Evolutionary conservation across 2,329 filamentous ascomycete species (phyloP), one percentile per base, ranked within the genome.

Genomic region (Aspergillus neoniger): DNA sequence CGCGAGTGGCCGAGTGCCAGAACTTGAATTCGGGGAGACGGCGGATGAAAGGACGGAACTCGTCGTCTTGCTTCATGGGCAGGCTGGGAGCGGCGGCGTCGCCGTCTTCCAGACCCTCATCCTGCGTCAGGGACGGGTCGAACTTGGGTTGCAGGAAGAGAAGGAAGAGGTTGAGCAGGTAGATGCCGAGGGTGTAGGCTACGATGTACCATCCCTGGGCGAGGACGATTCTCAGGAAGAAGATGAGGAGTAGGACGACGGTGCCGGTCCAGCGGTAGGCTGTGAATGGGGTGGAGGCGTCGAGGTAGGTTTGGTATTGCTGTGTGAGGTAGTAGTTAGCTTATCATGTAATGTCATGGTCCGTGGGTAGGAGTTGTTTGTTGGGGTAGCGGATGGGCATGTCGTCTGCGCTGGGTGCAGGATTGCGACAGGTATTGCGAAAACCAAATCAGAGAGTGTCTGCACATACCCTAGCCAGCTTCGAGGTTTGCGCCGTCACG

Each of bases 161-260:
- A 76, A 99, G 91, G 86, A 99, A 99, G 63, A 99, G 88, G 81
- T 99, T 99, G 63, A 99, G 88, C 51, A 99, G 91, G 83, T 99
- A 99, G 80, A 99, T 99, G 69, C 94, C 95, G 58, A 99, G 88
- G 39, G 94, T 95, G 79, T 99, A 99, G 69, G 93, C 94, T 71
- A 99, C 95, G 68, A 99, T 98, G 77, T 99, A 99, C 95, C 95
- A 99, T 79, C 95, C 95, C 81, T 98, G 92, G 61, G 92, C 92
- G 54, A 96, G 65, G 67, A 99, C 83, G 77, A 99, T 96, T 75
- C 95, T 89, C 67, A 95, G 76, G 76, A 92, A 94, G 83, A 99
- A 99, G 69, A 92, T 64, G 64, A 91, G 59, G 61, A 98, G 86
- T 58, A 90, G 83, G 43, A 85, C 82, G 55, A 79, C 91, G n/a